These are phyloP conservation scores for Liriodendron chinense DNA, from an alignment of 164 flowering plant species.

Conservation along the genomic window DNA sequence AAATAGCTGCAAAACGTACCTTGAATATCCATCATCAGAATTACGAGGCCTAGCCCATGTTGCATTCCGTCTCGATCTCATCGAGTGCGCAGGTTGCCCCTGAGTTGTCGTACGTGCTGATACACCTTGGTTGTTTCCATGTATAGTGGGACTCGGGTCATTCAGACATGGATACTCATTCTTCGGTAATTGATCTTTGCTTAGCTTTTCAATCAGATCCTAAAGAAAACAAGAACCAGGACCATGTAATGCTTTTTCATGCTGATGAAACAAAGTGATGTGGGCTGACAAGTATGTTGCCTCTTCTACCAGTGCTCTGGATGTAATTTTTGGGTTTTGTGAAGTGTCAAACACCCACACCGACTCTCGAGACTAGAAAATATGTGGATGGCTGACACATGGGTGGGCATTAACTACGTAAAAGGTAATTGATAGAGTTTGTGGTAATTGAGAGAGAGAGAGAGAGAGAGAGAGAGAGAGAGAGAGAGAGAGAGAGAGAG, in stretches of 20 bases:
- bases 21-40: constrained; percentile 94
- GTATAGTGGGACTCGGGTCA: constrained; percentile 63
- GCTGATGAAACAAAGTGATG: too few species aligned
- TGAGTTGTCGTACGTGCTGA: constrained; percentile 38
- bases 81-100: constrained; percentile 66
- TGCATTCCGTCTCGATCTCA: constrained; percentile 92
- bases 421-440: too few species aligned
- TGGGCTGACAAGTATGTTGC: too few species aligned
- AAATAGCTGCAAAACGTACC: constrained; percentile 31
- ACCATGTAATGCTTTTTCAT: not conserved
- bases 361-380: too few species aligned
- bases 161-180: constrained; percentile 86
- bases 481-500: too few species aligned
- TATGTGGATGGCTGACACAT: too few species aligned
- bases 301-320: too few species aligned
- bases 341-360: too few species aligned
- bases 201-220: constrained; percentile 83
- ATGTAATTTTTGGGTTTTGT: too few species aligned
- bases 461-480: too few species aligned
- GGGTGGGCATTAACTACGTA: too few species aligned
- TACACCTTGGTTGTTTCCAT: constrained; percentile 36
- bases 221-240: constrained; percentile 24
- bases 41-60: constrained; percentile 88
- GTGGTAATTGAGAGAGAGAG: too few species aligned
- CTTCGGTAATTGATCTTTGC: constrained; percentile 79